Evolutionary conservation across 805 yeast species (phyloP), one percentile per base, ranked within the genome.

Genomic region (Candida piceae): DNA sequence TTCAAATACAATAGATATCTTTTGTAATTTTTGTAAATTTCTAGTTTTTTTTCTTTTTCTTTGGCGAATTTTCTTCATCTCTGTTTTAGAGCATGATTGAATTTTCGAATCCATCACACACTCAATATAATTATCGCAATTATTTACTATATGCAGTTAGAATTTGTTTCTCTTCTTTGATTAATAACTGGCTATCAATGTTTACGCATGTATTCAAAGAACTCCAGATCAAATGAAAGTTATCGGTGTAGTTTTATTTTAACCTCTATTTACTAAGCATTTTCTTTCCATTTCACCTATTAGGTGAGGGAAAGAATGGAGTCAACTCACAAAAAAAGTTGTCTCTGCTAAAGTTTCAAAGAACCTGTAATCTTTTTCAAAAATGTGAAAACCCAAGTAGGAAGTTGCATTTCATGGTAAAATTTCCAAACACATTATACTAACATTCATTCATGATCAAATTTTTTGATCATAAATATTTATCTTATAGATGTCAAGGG

Each of bases 401-500:
- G n/a, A n/a, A n/a, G n/a, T n/a, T n/a, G n/a, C n/a, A n/a, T n/a
- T n/a, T n/a, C n/a, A n/a, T n/a, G n/a, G n/a, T n/a, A n/a, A n/a
- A n/a, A n/a, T n/a, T n/a, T n/a, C n/a, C n/a, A n/a, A n/a, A n/a
- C n/a, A n/a, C n/a, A n/a, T n/a, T n/a, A 29, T 40, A 46, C 48
- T 44, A 40, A 42, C 45, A 36, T 31, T 20, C 9, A 20, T 7
- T 20, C 9, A n/a, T n/a, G 23, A 20, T 23, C 20, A 11, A 22
- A 13, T 7, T 24, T 32, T n/a, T 12, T 25, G 24, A 25, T 24
- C 25, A 11, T 35, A n/a, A 36, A 40, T 26, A 37, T 27, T 34
- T 31, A 36, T 44, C 39, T 39, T 55, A 38, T 64, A 89, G 98
- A 93, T 70, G 98, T 93, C 67, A 93, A 93, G 74, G 98, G 97